These are phyloP conservation scores for Venturia effusa DNA, from an alignment of 2,329 filamentous ascomycete species.

Conservation along the genomic window DNA sequence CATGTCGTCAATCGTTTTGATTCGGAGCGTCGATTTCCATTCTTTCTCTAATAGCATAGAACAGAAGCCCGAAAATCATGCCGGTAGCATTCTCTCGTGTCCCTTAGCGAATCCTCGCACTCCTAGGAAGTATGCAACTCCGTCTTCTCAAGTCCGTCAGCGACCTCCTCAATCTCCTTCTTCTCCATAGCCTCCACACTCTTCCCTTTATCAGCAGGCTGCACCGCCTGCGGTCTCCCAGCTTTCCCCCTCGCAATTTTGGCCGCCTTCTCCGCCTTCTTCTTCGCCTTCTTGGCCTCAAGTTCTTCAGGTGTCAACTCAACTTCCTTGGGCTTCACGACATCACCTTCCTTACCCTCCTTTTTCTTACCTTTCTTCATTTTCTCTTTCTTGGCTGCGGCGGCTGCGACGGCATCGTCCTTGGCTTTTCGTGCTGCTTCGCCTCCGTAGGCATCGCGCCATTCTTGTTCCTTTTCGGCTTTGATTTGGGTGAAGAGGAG, in stretches of 20 bases:
- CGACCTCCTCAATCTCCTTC: slow-evolving; percentile 31
- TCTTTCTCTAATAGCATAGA: no score
- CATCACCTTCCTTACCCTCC: neutral
- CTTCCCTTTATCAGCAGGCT: slow-evolving; percentile 43
- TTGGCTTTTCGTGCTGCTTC: slow-evolving; percentile 56
- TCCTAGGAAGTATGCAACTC: slow-evolving; percentile 28
- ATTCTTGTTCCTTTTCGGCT: slow-evolving; percentile 69
- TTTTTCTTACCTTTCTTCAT: slow-evolving; percentile 47
- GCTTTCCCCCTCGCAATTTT: slow-evolving; percentile 46
- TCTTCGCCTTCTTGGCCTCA: slow-evolving; percentile 54
- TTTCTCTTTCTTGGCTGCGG: slow-evolving; percentile 38
- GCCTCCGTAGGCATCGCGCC: slow-evolving; percentile 65
- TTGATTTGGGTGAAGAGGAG: slow-evolving; percentile 80
- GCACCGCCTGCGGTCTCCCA: slow-evolving; percentile 31
- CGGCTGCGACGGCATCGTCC: slow-evolving; percentile 54
- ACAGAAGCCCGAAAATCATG: no score
- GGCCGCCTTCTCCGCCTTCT: slow-evolving; percentile 40
- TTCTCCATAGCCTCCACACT: slow-evolving; percentile 69
- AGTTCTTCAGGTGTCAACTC: slow-evolving; percentile 48
- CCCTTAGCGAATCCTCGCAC: neutral
- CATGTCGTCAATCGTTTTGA: no score
- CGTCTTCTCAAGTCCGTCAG: slow-evolving; percentile 34
- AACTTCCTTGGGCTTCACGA: slow-evolving; percentile 40
- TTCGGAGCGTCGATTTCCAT: no score
- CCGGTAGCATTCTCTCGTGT: neutral